Evolutionary conservation across 2,329 filamentous ascomycete genomes (phyloP), one percentile per base, ranked within the genome.

Genomic region (Trichoderma pleuroti): DNA sequence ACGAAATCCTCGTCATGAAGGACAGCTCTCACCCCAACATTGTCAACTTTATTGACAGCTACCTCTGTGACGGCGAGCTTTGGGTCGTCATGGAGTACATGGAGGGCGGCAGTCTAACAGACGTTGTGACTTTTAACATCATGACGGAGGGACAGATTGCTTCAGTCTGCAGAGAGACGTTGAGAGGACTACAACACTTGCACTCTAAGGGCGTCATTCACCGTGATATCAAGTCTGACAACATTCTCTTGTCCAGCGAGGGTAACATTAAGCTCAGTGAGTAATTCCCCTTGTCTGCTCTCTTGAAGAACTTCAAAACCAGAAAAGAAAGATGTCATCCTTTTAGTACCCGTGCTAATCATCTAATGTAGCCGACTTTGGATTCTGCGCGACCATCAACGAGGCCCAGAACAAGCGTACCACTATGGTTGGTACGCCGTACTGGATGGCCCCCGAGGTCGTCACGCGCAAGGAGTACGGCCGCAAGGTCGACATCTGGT

Each of bases 51-150:
- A 95, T 98, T 83, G 96, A 98, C 84, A 98, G 94, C 80, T 98
- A 94, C 80, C 86, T 99, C 12, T 92, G 94, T 71, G 88, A 89
- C 14, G 93, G 95, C 56, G 96, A 98, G 80, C 84, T 99, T 34
- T 99, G 96, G 96, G 96, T 99, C 1, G 93, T 98, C 39, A 99
- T 99, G 96, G 96, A 99, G 82, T 99, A 95, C 78, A 99, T 99
- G 96, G 95, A 99, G 81, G 96, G 96, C 72, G 96, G 96, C 73
- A 98, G 94, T 81, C 85, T 99, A 79, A 99, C 96, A 12, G 96
- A 99, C 81, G 96, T 99, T 68, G 96, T 99, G 70, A 99, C 96
- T 4, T 98, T 97, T 83, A 98, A 98, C 82, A 97, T 98, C 78
- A 98, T 99, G 96, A 95, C 92, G 9, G 96, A 99, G 81, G 93